Percentiles rank a stretch among this genome's conserved stretches.
These are phyloP conservation scores for Diaporthe sp. DNA, from an alignment of 2,329 filamentous ascomycete genomes.

Conservation along the genomic window DNA sequence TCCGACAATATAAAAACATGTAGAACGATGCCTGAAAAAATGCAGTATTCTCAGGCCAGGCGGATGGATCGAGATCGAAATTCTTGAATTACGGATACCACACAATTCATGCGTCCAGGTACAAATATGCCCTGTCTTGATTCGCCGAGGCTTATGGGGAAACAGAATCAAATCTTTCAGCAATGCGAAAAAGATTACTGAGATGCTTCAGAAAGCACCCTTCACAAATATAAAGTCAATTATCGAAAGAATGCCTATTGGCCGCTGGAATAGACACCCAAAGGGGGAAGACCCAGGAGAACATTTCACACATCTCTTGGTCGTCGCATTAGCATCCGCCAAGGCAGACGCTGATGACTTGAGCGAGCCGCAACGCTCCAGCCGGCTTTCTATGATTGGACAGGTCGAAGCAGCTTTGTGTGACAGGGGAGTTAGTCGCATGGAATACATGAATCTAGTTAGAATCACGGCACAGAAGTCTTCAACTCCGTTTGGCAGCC, in stretches of 20 bases:
- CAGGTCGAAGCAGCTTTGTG: not conserved
- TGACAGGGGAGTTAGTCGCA: not conserved
- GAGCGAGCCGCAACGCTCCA: not conserved
- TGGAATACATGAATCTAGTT: not conserved
- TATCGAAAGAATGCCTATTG: not conserved
- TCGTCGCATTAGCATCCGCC: not conserved
- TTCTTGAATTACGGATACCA: not conserved
- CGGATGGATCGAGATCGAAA: not conserved
- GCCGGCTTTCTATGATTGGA: not conserved
- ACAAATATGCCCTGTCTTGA: not conserved
- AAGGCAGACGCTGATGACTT: not conserved
- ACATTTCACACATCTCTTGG: not conserved
- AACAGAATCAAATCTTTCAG: not conserved
- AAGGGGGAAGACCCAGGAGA: too few species aligned
- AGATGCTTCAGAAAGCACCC: not conserved
- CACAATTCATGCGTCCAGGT: not conserved
- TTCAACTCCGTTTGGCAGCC: rapidly evolving
- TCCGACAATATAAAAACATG: too few species aligned
- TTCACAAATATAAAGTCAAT: not conserved
- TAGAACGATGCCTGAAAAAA: not conserved
- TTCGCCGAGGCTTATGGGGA: rapidly evolving
- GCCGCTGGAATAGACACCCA: not conserved
- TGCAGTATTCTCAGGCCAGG: not conserved
- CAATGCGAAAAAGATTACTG: not conserved
- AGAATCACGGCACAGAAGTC: not conserved